phyloP scores from a whole-genome alignment of 1,284 basidiomycete species.

The Malassezia equina region DNA sequence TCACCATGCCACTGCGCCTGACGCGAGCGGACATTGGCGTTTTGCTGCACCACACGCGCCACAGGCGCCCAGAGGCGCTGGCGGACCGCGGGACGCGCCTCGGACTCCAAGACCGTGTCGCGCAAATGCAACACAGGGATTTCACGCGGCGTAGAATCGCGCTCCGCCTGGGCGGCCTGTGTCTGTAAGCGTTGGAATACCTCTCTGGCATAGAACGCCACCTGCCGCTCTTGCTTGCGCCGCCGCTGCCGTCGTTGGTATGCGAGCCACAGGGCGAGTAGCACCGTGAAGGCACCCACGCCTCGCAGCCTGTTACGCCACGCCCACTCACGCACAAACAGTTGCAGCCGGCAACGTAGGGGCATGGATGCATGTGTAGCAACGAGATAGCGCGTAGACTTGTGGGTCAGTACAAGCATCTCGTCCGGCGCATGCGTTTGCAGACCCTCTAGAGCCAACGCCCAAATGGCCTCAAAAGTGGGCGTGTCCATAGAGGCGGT shows the following conservation, averaged over 20 bases:
- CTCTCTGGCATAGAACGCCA: conserved; percentile 18
- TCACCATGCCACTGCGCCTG: conserved; percentile 76
- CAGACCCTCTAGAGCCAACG: conserved; percentile 35
- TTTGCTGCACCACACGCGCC: conserved; percentile 75
- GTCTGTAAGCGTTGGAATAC: conserved; percentile 25
- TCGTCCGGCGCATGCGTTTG: conserved; percentile 3
- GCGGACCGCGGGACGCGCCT: conserved; percentile 62
- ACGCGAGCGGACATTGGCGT: conserved; percentile 82
- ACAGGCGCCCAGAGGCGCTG: conserved; percentile 75
- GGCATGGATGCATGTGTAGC: conserved; percentile 5
- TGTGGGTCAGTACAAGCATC: not conserved
- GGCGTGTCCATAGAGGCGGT: conserved; percentile 19
- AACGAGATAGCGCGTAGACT: not conserved
- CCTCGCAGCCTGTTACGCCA: conserved; percentile 5
- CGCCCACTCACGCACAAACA: conserved; percentile 4
- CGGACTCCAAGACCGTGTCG: conserved; percentile 73
- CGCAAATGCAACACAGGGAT: conserved; percentile 61
- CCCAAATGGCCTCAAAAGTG: conserved; percentile 36
- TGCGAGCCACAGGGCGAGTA: not conserved
- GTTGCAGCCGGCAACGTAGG: conserved; percentile 9
- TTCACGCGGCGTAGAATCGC: not conserved
- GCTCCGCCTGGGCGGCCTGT: conserved; percentile 19
- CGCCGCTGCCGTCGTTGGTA: conserved; percentile 16
- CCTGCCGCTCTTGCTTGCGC: conserved; percentile 13
- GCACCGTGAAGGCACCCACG: not conserved